Percentiles rank a stretch among this genome's conserved stretches.
These are phyloP conservation scores for Kregervanrija pseudodelftensis DNA, from an alignment of 805 yeast genomes.

Conservation along the genomic window DNA sequence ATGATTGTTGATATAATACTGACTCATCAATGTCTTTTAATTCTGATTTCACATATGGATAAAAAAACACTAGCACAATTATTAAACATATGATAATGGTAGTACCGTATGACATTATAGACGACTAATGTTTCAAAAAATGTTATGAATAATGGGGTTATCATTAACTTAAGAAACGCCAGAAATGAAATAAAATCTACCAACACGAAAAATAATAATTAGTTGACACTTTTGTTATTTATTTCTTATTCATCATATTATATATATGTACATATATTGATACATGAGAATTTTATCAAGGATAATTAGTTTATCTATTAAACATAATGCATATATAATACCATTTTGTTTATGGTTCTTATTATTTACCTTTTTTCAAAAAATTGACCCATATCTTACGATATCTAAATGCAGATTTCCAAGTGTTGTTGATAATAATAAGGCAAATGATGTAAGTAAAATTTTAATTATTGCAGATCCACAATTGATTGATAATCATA, in stretches of 20 bases:
- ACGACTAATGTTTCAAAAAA: no score
- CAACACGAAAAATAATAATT: no score
- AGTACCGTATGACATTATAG: no score
- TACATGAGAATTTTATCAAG: no score
- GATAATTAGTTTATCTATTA: no score
- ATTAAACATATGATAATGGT: neutral
- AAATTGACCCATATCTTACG: constrained; percentile 9
- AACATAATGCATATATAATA: no score
- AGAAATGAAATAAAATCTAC: no score
- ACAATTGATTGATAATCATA: constrained; percentile 78
- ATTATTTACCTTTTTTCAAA: constrained; percentile 9
- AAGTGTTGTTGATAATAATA: neutral
- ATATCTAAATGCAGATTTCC: constrained; percentile 12
- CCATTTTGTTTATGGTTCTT: constrained; percentile 9
- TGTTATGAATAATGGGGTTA: no score
- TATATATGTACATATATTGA: no score
- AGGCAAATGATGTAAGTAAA: constrained; percentile 4
- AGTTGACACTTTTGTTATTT: no score
- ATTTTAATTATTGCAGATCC: constrained; percentile 77
- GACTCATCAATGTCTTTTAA: constrained; percentile 51
- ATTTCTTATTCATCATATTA: no score
- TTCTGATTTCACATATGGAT: constrained; percentile 24
- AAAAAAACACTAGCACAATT: constrained; percentile 10
- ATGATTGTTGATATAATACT: constrained; percentile 58
- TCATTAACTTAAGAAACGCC: no score